phyloP scores from a whole-genome alignment of 116 monocot species.

The Phalaenopsis hybrid region DNA sequence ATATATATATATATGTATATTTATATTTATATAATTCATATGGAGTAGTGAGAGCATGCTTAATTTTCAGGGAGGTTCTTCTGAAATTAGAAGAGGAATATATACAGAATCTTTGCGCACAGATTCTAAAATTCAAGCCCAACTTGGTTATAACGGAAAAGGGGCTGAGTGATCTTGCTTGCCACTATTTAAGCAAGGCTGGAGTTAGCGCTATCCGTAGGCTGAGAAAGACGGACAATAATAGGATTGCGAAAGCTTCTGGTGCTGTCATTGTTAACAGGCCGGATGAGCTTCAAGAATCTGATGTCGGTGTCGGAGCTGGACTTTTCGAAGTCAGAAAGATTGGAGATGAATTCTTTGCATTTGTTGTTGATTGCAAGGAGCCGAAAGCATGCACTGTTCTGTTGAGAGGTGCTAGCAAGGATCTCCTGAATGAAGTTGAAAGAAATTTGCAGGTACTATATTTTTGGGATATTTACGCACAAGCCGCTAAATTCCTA shows the following conservation, averaged over 20 bases:
- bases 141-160: constrained; percentile 91
- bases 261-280: constrained; percentile 90
- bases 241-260: constrained; percentile 82
- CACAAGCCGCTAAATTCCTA: no score
- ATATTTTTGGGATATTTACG: neutral
- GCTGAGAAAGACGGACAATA: constrained; percentile 81
- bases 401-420: constrained; percentile 89
- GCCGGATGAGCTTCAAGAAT: constrained; percentile 94
- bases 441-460: constrained; percentile 93
- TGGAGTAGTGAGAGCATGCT: neutral
- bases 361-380: constrained; percentile 85
- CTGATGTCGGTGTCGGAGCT: constrained; percentile 87
- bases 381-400: constrained; percentile 92
- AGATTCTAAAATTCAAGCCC: constrained; percentile 87
- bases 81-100: constrained; percentile 96
- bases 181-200: constrained; percentile 85
- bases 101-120: constrained; percentile 71
- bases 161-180: constrained; percentile 89
- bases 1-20: no score
- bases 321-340: constrained; percentile 95
- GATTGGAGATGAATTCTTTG: constrained; percentile 89
- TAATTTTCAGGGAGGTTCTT: constrained; percentile 59
- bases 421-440: constrained; percentile 94
- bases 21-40: no score
- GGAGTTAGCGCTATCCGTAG: constrained; percentile 87